Base-by-base conservation (phyloP, 306 rosid species). In the Amphicarpaea edgeworthii region DNA sequence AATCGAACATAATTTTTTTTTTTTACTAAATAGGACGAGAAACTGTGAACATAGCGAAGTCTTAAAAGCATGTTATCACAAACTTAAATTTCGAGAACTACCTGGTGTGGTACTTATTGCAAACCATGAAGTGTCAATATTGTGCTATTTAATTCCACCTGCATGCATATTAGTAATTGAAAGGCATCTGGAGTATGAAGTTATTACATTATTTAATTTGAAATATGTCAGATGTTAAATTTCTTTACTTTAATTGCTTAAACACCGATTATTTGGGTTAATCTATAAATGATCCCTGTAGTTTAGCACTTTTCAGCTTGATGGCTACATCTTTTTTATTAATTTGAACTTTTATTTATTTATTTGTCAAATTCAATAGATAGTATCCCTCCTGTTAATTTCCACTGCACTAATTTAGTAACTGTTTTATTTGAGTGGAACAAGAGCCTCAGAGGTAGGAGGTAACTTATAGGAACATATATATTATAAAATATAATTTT, bases 61-160 rank as follows among this genome's bases (percentile, higher is more conserved):
- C n/a, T n/a, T n/a, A n/a, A n/a, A n/a, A n/a, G n/a, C n/a, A n/a
- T n/a, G n/a, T 30, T 17, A 16, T 15, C 57, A 40, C 24, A 2
- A 20, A 26, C 28, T 55, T 5, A 10, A 10, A n/a, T 83, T 61
- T 72, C 12, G 57, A 72, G 28, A 40, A 24, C 57, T 21, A 24
- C 10, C 34, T 2, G 21, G 5, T 43, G 17, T 53, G 0, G 24
- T 50, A 16, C 0, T 53, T 55, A 55, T 21, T 55, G n/a, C 34
- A 23, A 55, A 53, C 30, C 11, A 23, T 23, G n/a, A 66, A 16
- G n/a, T 62, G 55, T 23, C 19, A n/a, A n/a, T n/a, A 20, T 66
- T 42, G 3, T 42, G 37, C 38, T 66, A 66, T 66, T 66, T 42
- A 66, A 23, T 42, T 66, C 38, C n/a, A 66, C 40, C 72, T 14